Evolutionary conservation across 177 flowering plant species (phyloP).

Genomic region (Vitis hybrid): DNA sequence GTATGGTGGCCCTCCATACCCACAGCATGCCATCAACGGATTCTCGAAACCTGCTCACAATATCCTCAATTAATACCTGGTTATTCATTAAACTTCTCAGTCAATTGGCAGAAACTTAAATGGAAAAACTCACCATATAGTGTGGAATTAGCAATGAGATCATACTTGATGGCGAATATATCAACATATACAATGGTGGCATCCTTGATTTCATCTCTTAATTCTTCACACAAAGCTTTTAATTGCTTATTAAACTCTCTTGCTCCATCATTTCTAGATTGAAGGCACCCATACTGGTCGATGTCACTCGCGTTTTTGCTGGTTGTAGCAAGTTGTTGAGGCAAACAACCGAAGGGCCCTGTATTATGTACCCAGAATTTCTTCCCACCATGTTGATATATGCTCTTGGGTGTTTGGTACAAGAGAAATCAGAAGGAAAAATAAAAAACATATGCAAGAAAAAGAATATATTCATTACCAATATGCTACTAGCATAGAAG

Average conservation of each 20-base stretch:
- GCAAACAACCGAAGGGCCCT: conserved; percentile 75
- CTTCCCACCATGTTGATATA: conserved; percentile 50
- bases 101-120: too few species aligned
- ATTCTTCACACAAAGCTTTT: conserved; percentile 23
- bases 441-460: too few species aligned
- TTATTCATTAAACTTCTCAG: neutral
- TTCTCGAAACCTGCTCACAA: conserved; percentile 41
- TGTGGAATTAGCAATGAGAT: conserved; percentile 19
- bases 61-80: neutral
- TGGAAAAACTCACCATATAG: conserved; percentile 14
- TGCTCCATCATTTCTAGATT: conserved; percentile 40
- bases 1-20: conserved; percentile 52
- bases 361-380: conserved; percentile 63
- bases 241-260: conserved; percentile 36
- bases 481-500: too few species aligned
- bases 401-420: conserved; percentile 23
- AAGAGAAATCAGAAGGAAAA: too few species aligned
- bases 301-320: conserved; percentile 17
- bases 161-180: conserved; percentile 20
- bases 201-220: conserved; percentile 34
- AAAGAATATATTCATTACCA: too few species aligned
- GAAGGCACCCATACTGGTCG: conserved; percentile 57
- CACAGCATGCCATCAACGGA: conserved; percentile 58
- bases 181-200: conserved; percentile 50
- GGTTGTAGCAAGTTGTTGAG: conserved; percentile 41